Base-by-base conservation (phyloP, 2,329 filamentous ascomycete genomes). In the Colletotrichum sp. region DNA sequence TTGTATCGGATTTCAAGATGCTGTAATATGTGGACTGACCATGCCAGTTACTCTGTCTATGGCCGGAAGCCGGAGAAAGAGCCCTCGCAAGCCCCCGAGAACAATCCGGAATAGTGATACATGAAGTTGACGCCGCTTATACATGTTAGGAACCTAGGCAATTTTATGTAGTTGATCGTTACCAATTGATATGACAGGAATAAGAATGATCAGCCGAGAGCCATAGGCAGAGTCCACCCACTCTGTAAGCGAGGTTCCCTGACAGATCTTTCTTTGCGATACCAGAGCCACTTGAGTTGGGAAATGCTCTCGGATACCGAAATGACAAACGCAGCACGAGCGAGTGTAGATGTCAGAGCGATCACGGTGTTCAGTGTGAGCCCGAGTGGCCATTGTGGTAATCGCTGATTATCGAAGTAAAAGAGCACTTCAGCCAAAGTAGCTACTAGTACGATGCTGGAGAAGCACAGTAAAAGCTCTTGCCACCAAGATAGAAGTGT, bases 331-430 rank as follows among this genome's bases (percentile, higher is more conserved):
- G 78, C 74, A 1, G 78, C 67, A 13, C 80, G 78, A 8, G 78
- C 69, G 12, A 80, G 24, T 1, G 80, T 82, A 9, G 80, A 78
- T 24, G 82, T 66, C 32, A 82, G 77, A 8, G 80, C 79, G 4
- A 82, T 60, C 5, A 80, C 60, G 0, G 81, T 82, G 68, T 81
- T 83, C 55, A 82, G 78, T 1, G 79, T 83, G 30, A 82, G 69
- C 6, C 79, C 79, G 6, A 80, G 30, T 3, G 77, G 77, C 77
- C 79, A 77, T 3, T 78, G 48, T 3, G 80, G 80, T 6, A 79
- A 72, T 1, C 75, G 72, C 16, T 78, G 77, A n/a, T 79, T 77
- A 24, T 82, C 72, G 63, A 34, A 71, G 5, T 39, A 18, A 5
- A 13, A 6, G 5, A 79, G 76, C 8, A 77, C 13, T 4, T 6